Percentiles rank a stretch among this genome's conserved stretches.
Evolutionary conservation across 2,329 filamentous ascomycete genomes (phyloP).

Genomic region (Biscogniauxia marginata): DNA sequence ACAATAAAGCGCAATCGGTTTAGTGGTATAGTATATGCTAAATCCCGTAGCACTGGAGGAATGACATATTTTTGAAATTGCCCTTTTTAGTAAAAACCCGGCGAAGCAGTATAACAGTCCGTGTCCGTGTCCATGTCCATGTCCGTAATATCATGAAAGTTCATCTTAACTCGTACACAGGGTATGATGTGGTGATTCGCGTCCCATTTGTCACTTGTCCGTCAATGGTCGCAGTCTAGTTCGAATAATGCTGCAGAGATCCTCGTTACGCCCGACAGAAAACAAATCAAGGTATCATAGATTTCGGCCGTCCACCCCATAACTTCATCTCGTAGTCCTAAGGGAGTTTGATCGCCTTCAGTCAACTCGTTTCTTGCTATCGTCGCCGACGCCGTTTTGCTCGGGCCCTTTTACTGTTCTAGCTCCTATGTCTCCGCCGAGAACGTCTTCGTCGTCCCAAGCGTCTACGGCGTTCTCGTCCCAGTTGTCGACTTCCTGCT

Average conservation of each 20-base stretch:
- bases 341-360: conserved; percentile 12
- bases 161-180: conserved; percentile 22
- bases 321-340: conserved; percentile 12
- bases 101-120: neutral
- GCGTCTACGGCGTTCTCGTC: conserved; percentile 73
- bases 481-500: conserved; percentile 90
- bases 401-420: conserved; percentile 27
- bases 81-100: neutral
- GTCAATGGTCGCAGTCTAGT: conserved; percentile 4
- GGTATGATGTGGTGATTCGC: conserved; percentile 13
- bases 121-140: no score
- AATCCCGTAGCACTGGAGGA: neutral
- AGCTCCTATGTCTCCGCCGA: conserved; percentile 28
- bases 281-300: conserved; percentile 25
- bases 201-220: neutral
- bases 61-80: neutral
- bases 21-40: neutral
- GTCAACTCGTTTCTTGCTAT: conserved; percentile 36
- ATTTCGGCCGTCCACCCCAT: conserved; percentile 17
- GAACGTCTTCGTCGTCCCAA: conserved; percentile 54
- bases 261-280: conserved; percentile 22
- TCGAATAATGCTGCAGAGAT: conserved; percentile 8
- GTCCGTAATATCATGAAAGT: conserved; percentile 11
- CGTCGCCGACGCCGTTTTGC: conserved; percentile 27
- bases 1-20: neutral